Evolutionary conservation across 2,329 filamentous ascomycete genomes (phyloP).

Genomic region (Colletotrichum falcatum): DNA sequence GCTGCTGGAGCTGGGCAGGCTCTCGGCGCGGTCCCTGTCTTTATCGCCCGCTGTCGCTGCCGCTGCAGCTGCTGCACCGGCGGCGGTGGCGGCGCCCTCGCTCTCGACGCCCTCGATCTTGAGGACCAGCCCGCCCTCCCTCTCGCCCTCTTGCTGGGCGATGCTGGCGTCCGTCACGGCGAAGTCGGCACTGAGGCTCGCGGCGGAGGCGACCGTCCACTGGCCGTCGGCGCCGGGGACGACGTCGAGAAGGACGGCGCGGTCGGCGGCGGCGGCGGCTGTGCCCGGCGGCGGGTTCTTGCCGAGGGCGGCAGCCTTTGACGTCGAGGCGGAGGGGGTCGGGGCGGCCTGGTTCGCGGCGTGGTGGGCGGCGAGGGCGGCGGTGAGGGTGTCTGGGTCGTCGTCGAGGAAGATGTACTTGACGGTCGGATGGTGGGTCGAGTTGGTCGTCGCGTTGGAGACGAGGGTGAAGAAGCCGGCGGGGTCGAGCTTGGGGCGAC

Average conservation of each 20-base stretch:
- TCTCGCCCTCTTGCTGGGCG: conserved; percentile 54
- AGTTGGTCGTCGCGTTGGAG: conserved; percentile 77
- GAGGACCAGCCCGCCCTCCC: conserved; percentile 63
- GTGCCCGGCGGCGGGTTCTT: conserved; percentile 37
- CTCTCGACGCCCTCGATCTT: conserved; percentile 68
- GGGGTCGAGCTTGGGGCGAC: conserved; percentile 33
- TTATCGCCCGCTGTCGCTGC: conserved; percentile 36
- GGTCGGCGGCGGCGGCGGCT: conserved; percentile 49
- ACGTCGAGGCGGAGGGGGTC: conserved; percentile 45
- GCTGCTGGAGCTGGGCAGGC: conserved; percentile 46
- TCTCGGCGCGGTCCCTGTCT: conserved; percentile 27
- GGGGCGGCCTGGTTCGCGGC: conserved; percentile 42
- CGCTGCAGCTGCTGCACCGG: too few relatives aligned
- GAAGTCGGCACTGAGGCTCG: conserved; percentile 82
- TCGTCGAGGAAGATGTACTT: conserved; percentile 97
- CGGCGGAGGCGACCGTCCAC: conserved; percentile 73
- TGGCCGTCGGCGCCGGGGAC: conserved; percentile 54
- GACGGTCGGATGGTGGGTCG: conserved; percentile 85
- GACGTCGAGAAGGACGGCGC: conserved; percentile 69
- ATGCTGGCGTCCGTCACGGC: conserved; percentile 64
- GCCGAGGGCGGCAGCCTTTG: conserved; percentile 39
- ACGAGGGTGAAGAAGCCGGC: conserved; percentile 80
- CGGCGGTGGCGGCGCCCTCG: conserved; percentile 46
- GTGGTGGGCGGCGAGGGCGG: conserved; percentile 63
- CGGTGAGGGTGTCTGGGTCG: conserved; percentile 80